These are phyloP conservation scores for Lavandula angustifolia DNA, from an alignment of 257 asterid genomes.

Conservation along the genomic window DNA sequence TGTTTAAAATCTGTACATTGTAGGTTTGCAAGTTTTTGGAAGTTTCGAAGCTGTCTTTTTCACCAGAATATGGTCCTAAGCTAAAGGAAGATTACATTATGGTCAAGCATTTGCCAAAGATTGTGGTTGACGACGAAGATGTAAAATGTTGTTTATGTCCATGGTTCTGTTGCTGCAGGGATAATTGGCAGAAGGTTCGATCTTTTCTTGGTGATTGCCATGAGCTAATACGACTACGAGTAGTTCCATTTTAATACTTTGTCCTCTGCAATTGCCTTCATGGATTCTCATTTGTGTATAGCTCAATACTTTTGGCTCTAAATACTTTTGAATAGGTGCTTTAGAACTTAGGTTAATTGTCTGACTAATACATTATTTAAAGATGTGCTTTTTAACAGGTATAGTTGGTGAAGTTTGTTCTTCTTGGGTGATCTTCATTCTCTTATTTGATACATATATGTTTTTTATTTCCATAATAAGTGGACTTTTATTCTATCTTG, in stretches of 20 bases:
- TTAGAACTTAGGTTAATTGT: neutral
- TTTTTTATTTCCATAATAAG: neutral
- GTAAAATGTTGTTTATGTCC: conserved; percentile 64
- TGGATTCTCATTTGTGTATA: conserved; percentile 2
- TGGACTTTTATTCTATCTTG: conserved; percentile 4
- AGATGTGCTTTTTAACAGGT: conserved; percentile 5
- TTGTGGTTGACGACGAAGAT: conserved; percentile 41
- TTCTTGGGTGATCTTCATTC: neutral
- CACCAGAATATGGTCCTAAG: conserved; percentile 95
- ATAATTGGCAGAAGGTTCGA: conserved; percentile 93
- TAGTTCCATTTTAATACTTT: conserved; percentile 19
- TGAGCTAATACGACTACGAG: conserved; percentile 20
- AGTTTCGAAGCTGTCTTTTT: conserved; percentile 85
- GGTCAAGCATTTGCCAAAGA: conserved; percentile 84
- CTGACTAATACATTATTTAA: conserved; percentile 7
- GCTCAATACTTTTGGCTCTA: conserved; percentile 10
- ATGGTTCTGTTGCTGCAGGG: conserved; percentile 82
- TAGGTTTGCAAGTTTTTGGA: conserved; percentile 92
- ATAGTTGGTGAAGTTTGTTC: neutral
- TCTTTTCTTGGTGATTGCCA: conserved; percentile 28
- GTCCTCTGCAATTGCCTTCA: conserved; percentile 13
- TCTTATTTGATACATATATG: conserved; percentile 10
- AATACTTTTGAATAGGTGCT: neutral
- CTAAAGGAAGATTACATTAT: conserved; percentile 82
- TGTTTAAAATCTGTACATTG: conserved; percentile 27